Evolutionary conservation across 192 early-diverging fungal species (phyloP), one percentile per base, ranked within the genome.

Genomic region (Backusella tarrabulga): DNA sequence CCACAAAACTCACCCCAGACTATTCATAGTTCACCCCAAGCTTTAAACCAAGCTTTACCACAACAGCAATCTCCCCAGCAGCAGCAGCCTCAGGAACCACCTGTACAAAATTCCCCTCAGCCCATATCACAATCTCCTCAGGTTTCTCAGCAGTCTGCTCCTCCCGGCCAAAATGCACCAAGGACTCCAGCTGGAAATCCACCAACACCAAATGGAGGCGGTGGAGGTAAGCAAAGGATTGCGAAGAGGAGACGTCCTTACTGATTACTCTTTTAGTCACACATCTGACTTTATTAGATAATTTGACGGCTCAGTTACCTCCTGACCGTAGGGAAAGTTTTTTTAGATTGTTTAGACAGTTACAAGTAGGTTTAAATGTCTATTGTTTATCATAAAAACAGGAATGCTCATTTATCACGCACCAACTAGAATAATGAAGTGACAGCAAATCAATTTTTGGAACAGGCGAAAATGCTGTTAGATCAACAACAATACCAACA

Each of bases 401-500:
- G n/a, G 40, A 71, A 9, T 38, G 26, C 23, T 70, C n/a, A 70
- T 70, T 3, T 26, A 26, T 42, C 19, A 26, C 46, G 21, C 12
- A 14, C 8, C 32, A 40, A 67, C 3, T 56, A 87, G 85, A 77
- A 73, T 19, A 84, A 83, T 50, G 80, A 63, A 6, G 80, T 87
- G 6, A 82, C 81, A 3, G 83, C 85, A 11, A 76, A 76, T 35
- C 79, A 84, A 67, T 87, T 87, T 56, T 75, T 87, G 75, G 73
- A 70, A 0, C 75, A 79, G 50, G 83, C 85, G 42, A 68, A 76
- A 50, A 68, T 35, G 17, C 67, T 87, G 19, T 75, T 87, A 54
- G 81, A 76, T 36, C 81, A 78, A 35, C 81, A 82, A 42, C 85
- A 87, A 56, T 87, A 83, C 52, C 80, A 84, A 38, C 82, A 83